A percentile compares a stretch with the other conserved stretches of the same genome.
Evolutionary conservation across 371 early-diverging fungal genomes (phyloP).

Genomic region (Mucor irregularis): DNA sequence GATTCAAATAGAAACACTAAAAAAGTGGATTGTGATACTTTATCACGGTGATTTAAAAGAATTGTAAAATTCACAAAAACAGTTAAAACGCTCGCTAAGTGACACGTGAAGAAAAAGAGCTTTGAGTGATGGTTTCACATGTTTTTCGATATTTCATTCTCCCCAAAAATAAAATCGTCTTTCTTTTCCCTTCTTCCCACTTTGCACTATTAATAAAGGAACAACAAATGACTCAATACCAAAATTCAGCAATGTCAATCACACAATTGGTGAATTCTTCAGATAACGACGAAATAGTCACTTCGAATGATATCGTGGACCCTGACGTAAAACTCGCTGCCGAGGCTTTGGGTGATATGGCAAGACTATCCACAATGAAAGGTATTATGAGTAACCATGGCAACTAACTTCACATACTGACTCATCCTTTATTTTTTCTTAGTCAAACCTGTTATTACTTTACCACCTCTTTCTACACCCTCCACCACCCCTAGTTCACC

Average conservation of each 20-base stretch:
- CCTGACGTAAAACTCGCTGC: slow-evolving; percentile 67
- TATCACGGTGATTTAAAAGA: too few species aligned
- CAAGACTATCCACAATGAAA: slow-evolving; percentile 26
- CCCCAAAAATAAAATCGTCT: slow-evolving; percentile 1
- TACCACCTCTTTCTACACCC: slow-evolving; percentile 36
- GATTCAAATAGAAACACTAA: too few species aligned
- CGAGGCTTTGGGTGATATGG: slow-evolving; percentile 67
- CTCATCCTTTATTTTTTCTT: too few species aligned
- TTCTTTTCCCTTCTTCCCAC: slow-evolving; percentile 9
- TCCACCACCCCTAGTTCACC: slow-evolving; percentile 39
- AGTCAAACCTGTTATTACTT: slow-evolving; percentile 14
- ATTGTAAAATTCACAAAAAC: too few species aligned
- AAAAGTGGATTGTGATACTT: too few species aligned
- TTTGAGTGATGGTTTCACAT: slow-evolving; percentile 17
- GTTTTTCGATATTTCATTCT: neutral
- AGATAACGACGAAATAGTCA: neutral
- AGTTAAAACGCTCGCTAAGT: neutral
- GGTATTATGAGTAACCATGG: too few species aligned
- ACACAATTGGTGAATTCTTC: slow-evolving; percentile 28
- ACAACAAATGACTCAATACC: slow-evolving; percentile 13
- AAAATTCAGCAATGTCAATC: slow-evolving; percentile 40
- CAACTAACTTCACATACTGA: too few species aligned
- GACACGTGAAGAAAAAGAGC: slow-evolving; percentile 14
- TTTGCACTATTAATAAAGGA: slow-evolving; percentile 16
- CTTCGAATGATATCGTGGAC: slow-evolving; percentile 28